Conservation (phyloP, 1,284 basidiomycete species). For the Irpex rosettiformis region DNA sequence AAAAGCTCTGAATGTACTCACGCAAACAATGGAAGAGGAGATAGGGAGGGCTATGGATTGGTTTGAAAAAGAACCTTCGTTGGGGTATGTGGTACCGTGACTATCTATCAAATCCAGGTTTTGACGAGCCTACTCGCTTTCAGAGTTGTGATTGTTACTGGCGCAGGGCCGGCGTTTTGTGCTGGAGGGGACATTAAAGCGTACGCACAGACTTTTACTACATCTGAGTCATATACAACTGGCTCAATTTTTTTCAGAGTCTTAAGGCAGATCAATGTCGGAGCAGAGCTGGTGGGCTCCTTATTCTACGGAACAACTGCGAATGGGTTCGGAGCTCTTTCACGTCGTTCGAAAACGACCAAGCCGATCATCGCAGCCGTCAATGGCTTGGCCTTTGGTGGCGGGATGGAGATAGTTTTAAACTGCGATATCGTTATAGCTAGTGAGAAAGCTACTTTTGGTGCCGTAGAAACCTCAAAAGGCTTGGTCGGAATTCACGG, state of each 20-base stretch:
- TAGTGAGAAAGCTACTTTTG: conserved; percentile 61
- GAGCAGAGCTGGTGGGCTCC: neutral
- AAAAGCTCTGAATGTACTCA: conserved; percentile 64
- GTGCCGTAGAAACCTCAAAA: conserved; percentile 72
- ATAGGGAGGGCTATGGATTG: conserved; percentile 57
- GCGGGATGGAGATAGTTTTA: conserved; percentile 70
- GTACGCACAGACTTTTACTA: conserved; percentile 28
- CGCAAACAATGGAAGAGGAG: conserved; percentile 49
- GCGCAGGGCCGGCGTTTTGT: conserved; percentile 69
- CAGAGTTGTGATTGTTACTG: conserved; percentile 73
- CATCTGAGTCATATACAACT: neutral
- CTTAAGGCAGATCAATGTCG: neutral
- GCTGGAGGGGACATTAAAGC: conserved; percentile 73
- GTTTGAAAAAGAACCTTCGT: conserved; percentile 78
- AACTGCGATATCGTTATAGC: conserved; percentile 81
- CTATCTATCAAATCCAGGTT: neutral
- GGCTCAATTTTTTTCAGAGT: neutral
- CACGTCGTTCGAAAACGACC: conserved; percentile 50
- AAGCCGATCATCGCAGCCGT: conserved; percentile 82
- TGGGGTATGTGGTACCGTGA: conserved; percentile 26
- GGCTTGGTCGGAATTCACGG: conserved; percentile 73
- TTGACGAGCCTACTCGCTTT: neutral
- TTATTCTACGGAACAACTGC: conserved; percentile 24
- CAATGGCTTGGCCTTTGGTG: conserved; percentile 72
- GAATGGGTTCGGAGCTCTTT: conserved; percentile 72